phyloP scores from a whole-genome alignment of 441 rosid genomes.

The Syzygium syzygioides region DNA sequence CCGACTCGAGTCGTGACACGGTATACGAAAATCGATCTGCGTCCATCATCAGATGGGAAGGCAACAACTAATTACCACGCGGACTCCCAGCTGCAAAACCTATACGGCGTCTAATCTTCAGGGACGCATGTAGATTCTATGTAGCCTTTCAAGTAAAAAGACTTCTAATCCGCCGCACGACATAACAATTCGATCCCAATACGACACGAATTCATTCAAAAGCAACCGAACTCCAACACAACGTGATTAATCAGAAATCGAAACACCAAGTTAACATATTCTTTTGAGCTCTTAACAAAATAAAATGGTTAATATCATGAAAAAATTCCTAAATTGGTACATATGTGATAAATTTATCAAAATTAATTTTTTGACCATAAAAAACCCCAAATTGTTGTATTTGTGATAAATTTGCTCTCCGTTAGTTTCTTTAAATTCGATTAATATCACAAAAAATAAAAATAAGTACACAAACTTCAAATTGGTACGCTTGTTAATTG shows the following conservation, averaged over 20 bases:
- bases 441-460: no score
- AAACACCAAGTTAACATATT: not conserved
- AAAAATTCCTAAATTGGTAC: no score
- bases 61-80: not conserved
- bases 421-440: no score
- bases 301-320: no score
- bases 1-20: not conserved
- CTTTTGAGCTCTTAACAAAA: not conserved
- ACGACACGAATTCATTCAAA: rapidly evolving
- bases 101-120: not conserved
- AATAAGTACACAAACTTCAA: no score
- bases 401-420: no score
- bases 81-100: not conserved
- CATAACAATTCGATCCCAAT: rapidly evolving
- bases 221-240: not conserved
- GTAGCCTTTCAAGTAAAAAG: not conserved
- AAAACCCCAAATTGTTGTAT: no score
- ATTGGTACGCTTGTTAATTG: rapidly evolving
- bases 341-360: no score
- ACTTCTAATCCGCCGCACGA: rapidly evolving
- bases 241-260: not conserved
- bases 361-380: no score
- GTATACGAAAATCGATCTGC: not conserved
- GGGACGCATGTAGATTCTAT: not conserved
- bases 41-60: not conserved